phyloP scores from a whole-genome alignment of 768 basidiomycete genomes.

The Boletus speciosus region DNA sequence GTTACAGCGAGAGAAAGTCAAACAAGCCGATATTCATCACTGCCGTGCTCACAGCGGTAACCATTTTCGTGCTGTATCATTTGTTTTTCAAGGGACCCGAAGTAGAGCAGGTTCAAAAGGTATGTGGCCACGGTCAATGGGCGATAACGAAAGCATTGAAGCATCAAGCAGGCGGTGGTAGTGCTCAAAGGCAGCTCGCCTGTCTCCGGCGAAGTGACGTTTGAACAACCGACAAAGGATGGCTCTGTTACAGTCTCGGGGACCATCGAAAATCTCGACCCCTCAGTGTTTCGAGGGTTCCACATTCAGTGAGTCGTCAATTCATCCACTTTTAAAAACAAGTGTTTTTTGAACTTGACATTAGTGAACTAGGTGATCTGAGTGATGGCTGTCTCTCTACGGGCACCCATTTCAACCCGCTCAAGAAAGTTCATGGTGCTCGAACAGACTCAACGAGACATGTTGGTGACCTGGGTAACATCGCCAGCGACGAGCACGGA shows the following conservation, averaged over 20 bases:
- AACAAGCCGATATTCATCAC: constrained; percentile 18
- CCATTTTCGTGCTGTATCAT: constrained; percentile 20
- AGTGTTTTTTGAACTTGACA: constrained; percentile 7
- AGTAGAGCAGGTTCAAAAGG: constrained; percentile 22
- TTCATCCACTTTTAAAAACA: constrained; percentile 10
- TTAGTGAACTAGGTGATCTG: constrained; percentile 53
- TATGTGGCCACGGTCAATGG: background rate
- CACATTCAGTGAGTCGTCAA: constrained; percentile 66
- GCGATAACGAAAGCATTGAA: background rate
- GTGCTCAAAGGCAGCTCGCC: constrained; percentile 59
- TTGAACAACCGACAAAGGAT: constrained; percentile 49
- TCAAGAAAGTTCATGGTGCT: constrained; percentile 60
- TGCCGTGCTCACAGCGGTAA: constrained; percentile 5
- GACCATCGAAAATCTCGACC: constrained; percentile 55
- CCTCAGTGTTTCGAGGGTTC: constrained; percentile 63
- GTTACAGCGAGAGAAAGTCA: constrained; percentile 18
- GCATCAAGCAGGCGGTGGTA: constrained; percentile 45
- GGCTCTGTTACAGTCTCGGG: constrained; percentile 62
- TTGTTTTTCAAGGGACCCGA: constrained; percentile 19
- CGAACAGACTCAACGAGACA: constrained; percentile 55
- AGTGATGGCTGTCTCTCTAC: constrained; percentile 64
- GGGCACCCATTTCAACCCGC: constrained; percentile 77
- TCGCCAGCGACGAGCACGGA: constrained; percentile 57
- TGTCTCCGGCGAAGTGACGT: constrained; percentile 63
- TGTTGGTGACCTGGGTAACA: constrained; percentile 76